phyloP scores from a whole-genome alignment of 306 rosid species.

The Vicia faba region DNA sequence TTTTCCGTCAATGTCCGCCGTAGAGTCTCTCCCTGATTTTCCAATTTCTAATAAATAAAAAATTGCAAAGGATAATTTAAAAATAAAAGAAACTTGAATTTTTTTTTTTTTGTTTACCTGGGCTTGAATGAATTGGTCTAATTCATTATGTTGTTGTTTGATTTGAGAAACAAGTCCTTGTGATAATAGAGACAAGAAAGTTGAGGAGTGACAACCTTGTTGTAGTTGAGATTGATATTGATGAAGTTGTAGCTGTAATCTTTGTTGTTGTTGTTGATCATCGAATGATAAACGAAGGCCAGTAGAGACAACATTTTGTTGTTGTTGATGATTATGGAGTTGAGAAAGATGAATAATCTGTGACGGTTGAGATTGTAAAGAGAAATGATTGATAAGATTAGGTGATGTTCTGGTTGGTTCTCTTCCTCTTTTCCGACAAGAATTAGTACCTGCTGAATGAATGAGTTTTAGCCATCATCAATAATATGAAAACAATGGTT shows the following conservation, averaged over 20 bases:
- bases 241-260: slow-evolving; percentile 40
- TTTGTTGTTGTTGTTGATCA: slow-evolving; percentile 53
- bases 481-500: neutral
- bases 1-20: slow-evolving; percentile 75
- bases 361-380: slow-evolving; percentile 62
- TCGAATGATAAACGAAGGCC: slow-evolving; percentile 75
- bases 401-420: slow-evolving; percentile 22
- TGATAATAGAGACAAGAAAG: slow-evolving; percentile 51
- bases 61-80: neutral
- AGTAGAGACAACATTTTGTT: slow-evolving; percentile 81
- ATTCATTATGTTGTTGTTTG: slow-evolving; percentile 69
- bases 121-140: slow-evolving; percentile 69
- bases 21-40: slow-evolving; percentile 66
- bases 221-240: slow-evolving; percentile 32
- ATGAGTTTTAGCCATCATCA: neutral
- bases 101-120: slow-evolving; percentile 65
- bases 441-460: neutral
- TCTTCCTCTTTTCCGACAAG: slow-evolving; percentile 58
- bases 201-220: slow-evolving; percentile 45
- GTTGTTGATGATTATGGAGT: slow-evolving; percentile 61
- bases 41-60: neutral
- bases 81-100: neutral
- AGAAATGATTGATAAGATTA: slow-evolving; percentile 46
- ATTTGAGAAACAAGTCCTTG: slow-evolving; percentile 63
- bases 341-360: slow-evolving; percentile 77